phyloP scores from a whole-genome alignment of 805 yeast genomes.

The Monosporozyma yasuniensis region DNA sequence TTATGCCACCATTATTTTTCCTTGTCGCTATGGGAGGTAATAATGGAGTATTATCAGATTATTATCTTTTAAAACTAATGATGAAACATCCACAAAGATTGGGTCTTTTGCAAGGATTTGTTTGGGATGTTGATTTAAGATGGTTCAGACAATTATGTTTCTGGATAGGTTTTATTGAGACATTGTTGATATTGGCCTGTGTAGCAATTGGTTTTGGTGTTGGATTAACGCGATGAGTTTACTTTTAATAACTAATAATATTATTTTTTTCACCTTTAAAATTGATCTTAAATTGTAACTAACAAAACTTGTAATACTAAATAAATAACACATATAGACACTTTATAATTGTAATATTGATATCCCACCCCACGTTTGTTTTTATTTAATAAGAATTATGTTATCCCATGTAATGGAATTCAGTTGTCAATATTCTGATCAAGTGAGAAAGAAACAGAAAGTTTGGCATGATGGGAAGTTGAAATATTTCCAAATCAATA shows the following conservation, averaged over 20 bases:
- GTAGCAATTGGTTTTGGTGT: slow-evolving; percentile 40
- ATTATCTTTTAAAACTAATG: slow-evolving; percentile 16
- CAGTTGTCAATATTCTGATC: slow-evolving; percentile 27
- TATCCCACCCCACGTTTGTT: background rate
- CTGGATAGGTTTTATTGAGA: slow-evolving; percentile 25
- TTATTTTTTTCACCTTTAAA: background rate
- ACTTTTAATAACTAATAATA: background rate
- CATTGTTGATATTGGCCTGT: slow-evolving; percentile 31
- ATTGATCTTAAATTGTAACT: background rate
- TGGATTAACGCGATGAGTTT: slow-evolving; percentile 18
- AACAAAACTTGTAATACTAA: background rate
- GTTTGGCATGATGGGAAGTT: slow-evolving; percentile 30
- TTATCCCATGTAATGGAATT: slow-evolving; percentile 19
- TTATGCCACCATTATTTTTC: slow-evolving; percentile 25
- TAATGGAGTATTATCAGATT: slow-evolving; percentile 10
- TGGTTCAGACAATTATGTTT: slow-evolving; percentile 28
- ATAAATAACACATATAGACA: background rate
- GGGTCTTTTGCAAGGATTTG: slow-evolving; percentile 19
- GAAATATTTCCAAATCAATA: slow-evolving; percentile 16
- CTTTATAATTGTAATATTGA: background rate
- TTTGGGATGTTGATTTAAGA: slow-evolving; percentile 22
- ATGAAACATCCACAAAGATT: slow-evolving; percentile 15
- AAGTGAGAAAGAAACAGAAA: slow-evolving; percentile 27
- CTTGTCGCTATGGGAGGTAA: slow-evolving; percentile 15
- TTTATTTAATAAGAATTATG: slow-evolving; percentile 9